A percentile compares a stretch with the other conserved stretches of the same genome.
Evolutionary conservation across 495 filamentous ascomycete species (phyloP).

Genomic region (Tetracladium setigerum): DNA sequence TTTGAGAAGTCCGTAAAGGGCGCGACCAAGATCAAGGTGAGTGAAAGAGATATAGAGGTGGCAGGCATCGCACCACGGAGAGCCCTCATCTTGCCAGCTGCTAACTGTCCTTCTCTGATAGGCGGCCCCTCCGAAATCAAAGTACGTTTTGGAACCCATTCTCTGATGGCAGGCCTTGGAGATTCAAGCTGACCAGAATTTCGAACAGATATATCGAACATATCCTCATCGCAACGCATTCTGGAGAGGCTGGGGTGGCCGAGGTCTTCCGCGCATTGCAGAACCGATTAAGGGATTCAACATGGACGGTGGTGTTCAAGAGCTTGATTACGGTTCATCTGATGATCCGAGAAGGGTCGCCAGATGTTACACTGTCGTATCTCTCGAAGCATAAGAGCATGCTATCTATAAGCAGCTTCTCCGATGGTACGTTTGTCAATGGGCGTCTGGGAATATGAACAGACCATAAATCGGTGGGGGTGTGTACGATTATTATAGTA

Average conservation of each 20-base stretch:
- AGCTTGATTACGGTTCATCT: slow-evolving; percentile 89
- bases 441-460: not conserved
- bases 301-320: slow-evolving; percentile 97
- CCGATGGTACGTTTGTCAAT: slow-evolving; percentile 63
- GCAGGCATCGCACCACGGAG: not conserved
- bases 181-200: slow-evolving; percentile 4
- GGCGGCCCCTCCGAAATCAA: slow-evolving; percentile 95
- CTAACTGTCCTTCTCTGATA: slow-evolving; percentile 29
- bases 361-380: slow-evolving; percentile 79
- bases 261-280: slow-evolving; percentile 93
- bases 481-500: not conserved
- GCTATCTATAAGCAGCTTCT: slow-evolving; percentile 83
- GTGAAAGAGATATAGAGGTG: slow-evolving; percentile 13
- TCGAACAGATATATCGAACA: slow-evolving; percentile 75
- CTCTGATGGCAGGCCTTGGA: not conserved
- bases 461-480: not conserved
- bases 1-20: slow-evolving; percentile 93
- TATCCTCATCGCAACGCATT: slow-evolving; percentile 90
- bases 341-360: slow-evolving; percentile 94
- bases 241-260: slow-evolving; percentile 89
- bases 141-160: slow-evolving; percentile 32
- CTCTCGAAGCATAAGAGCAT: slow-evolving; percentile 76
- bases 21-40: slow-evolving; percentile 88
- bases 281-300: slow-evolving; percentile 81
- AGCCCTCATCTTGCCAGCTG: not conserved